phyloP scores from a whole-genome alignment of 2,329 filamentous ascomycete species.

The Parafenestella ontariensis region DNA sequence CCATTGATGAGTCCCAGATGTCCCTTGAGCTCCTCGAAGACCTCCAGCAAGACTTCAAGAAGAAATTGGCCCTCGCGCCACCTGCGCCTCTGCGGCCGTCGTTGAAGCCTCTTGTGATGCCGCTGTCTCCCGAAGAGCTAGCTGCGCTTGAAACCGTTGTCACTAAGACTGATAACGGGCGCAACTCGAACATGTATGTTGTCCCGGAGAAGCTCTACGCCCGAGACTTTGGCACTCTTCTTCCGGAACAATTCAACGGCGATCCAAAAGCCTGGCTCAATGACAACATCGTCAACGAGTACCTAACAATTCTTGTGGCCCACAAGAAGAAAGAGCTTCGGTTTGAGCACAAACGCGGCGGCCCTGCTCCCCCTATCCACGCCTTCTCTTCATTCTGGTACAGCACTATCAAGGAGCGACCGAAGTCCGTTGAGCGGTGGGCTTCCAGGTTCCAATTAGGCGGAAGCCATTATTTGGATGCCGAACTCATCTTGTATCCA shows the following conservation, averaged over 20 bases:
- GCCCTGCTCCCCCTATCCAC: slow-evolving; percentile 66
- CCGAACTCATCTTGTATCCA: slow-evolving; percentile 73
- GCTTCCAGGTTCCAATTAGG: slow-evolving; percentile 47
- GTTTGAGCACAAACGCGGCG: slow-evolving; percentile 61
- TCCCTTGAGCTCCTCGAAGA: slow-evolving; percentile 31
- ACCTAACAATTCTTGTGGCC: slow-evolving; percentile 66
- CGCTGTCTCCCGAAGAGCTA: slow-evolving; percentile 24
- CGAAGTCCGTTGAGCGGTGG: slow-evolving; percentile 54
- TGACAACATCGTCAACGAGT: slow-evolving; percentile 76
- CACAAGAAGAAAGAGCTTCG: slow-evolving; percentile 65
- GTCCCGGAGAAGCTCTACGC: slow-evolving; percentile 52
- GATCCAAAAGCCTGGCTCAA: slow-evolving; percentile 71
- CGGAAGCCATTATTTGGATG: slow-evolving; percentile 65
- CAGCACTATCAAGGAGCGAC: slow-evolving; percentile 54
- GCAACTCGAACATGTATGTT: slow-evolving; percentile 15
- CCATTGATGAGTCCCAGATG: slow-evolving; percentile 25
- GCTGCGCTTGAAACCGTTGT: slow-evolving; percentile 19
- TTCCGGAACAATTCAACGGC: slow-evolving; percentile 43
- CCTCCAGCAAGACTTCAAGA: slow-evolving; percentile 20
- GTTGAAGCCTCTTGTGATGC: slow-evolving; percentile 26
- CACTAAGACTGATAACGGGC: slow-evolving; percentile 21
- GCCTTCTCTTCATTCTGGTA: slow-evolving; percentile 73
- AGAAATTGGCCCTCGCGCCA: slow-evolving; percentile 17
- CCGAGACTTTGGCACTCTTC: slow-evolving; percentile 69
- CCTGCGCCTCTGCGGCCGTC: slow-evolving; percentile 10